phyloP scores from a whole-genome alignment of 2,329 filamentous ascomycete species.

The Aspergillus transmontanensis region DNA sequence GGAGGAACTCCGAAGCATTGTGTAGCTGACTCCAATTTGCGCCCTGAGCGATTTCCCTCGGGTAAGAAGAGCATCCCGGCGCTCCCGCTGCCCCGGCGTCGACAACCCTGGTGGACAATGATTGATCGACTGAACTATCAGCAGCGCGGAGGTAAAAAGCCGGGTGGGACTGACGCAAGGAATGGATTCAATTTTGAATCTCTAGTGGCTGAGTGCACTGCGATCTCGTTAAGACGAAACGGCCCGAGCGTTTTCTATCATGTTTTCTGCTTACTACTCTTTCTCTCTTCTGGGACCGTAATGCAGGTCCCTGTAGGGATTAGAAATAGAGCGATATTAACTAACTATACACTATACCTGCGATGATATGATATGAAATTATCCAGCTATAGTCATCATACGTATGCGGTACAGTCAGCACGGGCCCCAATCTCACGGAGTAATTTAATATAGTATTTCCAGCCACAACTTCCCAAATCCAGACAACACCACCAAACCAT shows the following conservation, averaged over 20 bases:
- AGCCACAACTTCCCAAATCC: not conserved
- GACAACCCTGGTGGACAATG: not conserved
- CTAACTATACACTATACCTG: too few relatives aligned
- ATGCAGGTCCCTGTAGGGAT: not conserved
- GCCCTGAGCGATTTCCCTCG: not conserved
- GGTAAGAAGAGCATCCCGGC: not conserved
- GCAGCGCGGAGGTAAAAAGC: not conserved
- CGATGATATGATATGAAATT: not conserved
- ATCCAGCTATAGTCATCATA: not conserved
- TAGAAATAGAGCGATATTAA: not conserved
- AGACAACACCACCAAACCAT: not conserved
- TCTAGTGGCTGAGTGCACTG: not conserved
- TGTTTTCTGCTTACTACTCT: not conserved
- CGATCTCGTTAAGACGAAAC: slow-evolving; percentile 6
- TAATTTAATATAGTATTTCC: not conserved
- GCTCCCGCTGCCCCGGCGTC: not conserved
- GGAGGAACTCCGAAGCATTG: not conserved
- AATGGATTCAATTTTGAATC: not conserved
- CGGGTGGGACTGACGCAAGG: slow-evolving; percentile 2
- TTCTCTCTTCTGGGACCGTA: not conserved
- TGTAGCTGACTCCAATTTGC: too few relatives aligned
- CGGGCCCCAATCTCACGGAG: too few relatives aligned
- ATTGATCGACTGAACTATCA: slow-evolving; percentile 13
- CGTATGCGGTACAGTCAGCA: not conserved
- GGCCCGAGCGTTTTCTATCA: slow-evolving; percentile 11